A percentile compares a stretch with the other conserved stretches of the same genome.
Evolutionary conservation across 2,329 filamentous ascomycete genomes (phyloP).

Genomic region (Coniochaeta sp.): DNA sequence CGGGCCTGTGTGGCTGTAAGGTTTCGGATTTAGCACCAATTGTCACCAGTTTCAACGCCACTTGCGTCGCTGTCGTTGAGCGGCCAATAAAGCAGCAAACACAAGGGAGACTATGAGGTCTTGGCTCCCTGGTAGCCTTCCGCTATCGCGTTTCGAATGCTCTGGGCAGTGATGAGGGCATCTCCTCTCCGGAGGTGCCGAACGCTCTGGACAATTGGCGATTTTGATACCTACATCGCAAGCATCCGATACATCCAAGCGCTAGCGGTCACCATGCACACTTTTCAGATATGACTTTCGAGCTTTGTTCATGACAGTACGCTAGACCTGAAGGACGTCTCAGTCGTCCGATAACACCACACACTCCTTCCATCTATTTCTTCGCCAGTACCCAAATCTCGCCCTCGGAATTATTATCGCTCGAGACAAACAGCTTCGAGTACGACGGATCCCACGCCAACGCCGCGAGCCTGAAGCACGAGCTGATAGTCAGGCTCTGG

Average conservation of each 20-base stretch:
- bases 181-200: background rate
- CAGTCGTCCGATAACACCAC: background rate
- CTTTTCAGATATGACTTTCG: background rate
- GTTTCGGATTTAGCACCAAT: background rate
- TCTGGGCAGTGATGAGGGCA: background rate
- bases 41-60: background rate
- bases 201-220: background rate
- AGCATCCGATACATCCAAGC: background rate
- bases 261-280: background rate
- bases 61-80: background rate
- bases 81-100: background rate
- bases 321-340: background rate
- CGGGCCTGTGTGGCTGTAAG: background rate
- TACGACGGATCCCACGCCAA: constrained; percentile 7
- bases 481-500: constrained; percentile 4
- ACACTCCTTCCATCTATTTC: constrained; percentile 2
- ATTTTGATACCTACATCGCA: background rate
- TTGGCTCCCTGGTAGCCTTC: background rate
- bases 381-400: constrained; percentile 9
- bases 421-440: constrained; percentile 7
- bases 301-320: background rate
- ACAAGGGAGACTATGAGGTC: background rate
- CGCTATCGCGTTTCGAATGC: background rate
- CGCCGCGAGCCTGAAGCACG: constrained; percentile 5
- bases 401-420: constrained; percentile 8